Percentiles rank a stretch among this genome's conserved stretches.
phyloP scores from a whole-genome alignment of 192 early-diverging fungal species.

The Entomortierella chlamydospora region DNA sequence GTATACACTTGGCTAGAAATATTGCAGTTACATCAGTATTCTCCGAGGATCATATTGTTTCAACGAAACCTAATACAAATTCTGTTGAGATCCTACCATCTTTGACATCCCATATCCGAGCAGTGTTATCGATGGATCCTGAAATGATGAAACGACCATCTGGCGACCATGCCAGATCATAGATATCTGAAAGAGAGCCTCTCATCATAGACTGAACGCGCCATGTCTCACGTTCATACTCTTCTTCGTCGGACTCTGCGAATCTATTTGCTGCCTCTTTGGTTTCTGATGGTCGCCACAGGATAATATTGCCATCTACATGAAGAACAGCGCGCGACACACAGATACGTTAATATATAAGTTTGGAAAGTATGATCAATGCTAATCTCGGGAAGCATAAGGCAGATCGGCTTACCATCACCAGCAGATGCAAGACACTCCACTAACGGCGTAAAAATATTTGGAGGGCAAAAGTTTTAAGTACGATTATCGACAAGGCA shows the following conservation, averaged over 20 bases:
- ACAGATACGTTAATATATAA: too few relatives aligned
- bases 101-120: constrained; percentile 85
- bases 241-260: constrained; percentile 61
- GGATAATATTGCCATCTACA: constrained; percentile 86
- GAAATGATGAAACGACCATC: constrained; percentile 84
- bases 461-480: not conserved
- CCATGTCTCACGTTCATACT: constrained; percentile 83
- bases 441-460: constrained; percentile 32
- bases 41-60: not conserved
- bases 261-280: constrained; percentile 56
- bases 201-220: constrained; percentile 75
- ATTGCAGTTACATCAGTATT: not conserved
- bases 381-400: not conserved
- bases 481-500: not conserved
- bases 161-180: constrained; percentile 95
- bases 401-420: constrained; percentile 68
- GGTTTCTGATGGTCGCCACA: constrained; percentile 81
- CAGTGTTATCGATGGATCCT: constrained; percentile 89
- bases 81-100: constrained; percentile 62
- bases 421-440: constrained; percentile 87
- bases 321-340: too few relatives aligned
- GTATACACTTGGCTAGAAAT: constrained; percentile 73
- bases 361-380: too few relatives aligned
- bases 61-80: not conserved
- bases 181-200: constrained; percentile 84